Percentiles rank a stretch among this genome's conserved stretches.
These are phyloP conservation scores for Fusarium bactridioides DNA, from an alignment of 2,329 filamentous ascomycete species.

Conservation along the genomic window DNA sequence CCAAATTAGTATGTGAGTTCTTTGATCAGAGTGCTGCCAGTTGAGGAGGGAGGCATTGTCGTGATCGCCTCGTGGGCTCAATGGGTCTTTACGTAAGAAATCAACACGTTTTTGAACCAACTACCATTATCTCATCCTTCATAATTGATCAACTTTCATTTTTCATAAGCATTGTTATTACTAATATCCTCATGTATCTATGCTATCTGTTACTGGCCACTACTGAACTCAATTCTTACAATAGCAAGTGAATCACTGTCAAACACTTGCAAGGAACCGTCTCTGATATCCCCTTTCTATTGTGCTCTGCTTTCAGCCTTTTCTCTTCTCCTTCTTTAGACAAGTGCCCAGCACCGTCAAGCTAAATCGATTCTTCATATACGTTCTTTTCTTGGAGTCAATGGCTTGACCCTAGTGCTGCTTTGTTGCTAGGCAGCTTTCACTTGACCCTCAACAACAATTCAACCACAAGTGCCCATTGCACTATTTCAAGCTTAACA, in stretches of 20 bases:
- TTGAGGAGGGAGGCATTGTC: neutral
- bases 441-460: neutral
- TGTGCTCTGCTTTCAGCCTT: neutral
- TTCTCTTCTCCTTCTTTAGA: neutral
- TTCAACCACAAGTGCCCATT: neutral
- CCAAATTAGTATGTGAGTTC: neutral
- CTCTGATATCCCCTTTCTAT: neutral
- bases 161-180: neutral
- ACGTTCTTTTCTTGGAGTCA: neutral
- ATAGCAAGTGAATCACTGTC: conserved; percentile 2
- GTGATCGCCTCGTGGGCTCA: neutral
- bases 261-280: neutral
- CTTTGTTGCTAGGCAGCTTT: neutral
- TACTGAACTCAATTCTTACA: neutral
- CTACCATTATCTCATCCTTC: neutral
- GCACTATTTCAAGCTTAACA: neutral
- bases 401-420: neutral
- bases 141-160: neutral
- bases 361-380: neutral
- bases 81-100: neutral
- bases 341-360: conserved; percentile 6
- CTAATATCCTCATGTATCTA: neutral
- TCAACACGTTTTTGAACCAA: neutral
- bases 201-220: neutral
- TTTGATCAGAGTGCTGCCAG: neutral